Evolutionary conservation across 1,284 basidiomycete species (phyloP), one percentile per base, ranked within the genome.

Genomic region (Malassezia dermatis): DNA sequence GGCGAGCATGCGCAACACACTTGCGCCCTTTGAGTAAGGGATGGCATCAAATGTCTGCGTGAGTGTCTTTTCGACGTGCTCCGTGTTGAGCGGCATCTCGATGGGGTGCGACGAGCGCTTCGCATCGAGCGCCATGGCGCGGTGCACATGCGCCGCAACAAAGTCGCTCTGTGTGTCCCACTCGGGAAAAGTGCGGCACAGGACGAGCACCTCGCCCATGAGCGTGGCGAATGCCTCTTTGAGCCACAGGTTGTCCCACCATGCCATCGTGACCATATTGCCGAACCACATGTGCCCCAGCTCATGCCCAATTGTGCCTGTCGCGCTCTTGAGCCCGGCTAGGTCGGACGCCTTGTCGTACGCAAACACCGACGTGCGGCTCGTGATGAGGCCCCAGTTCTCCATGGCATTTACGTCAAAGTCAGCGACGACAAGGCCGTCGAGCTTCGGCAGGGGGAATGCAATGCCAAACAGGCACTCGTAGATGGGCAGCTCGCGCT

Each of bases 381-480:
- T 89, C 6, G 86, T 93, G 70, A 94, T 93, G 53, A 94, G 77
- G 50, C 89, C 63, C 56, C 74, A 62, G 75, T 93, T 94, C 78
- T 94, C 89, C 89, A 90, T 91, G 1, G 88, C 89, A 50, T 86
- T 87, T 28, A 85, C 84, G 72, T 91, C 89, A 64, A 91, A 91
- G 75, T 91, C 88, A 15, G 64, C 58, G 19, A 61, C 66, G 21
- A 71, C 63, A 24, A 73, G 61, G 2, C 65, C 53, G 46, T 73
- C 71, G 37, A 70, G 56, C 51, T 95, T 94, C 8, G 90, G 88
- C 44, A 94, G 79, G 26, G 90, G 88, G 75, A 86, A 93, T 61
- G 85, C 86, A 60, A 91, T 83, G 63, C 88, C 84, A 66, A 91
- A 93, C 27, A 72, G 81, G 73, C 86, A 80, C 76, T 96, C 91